A percentile compares a stretch with the other conserved stretches of the same genome.
phyloP scores from a whole-genome alignment of 257 asterid genomes.

The Galeopsis tetrahit region DNA sequence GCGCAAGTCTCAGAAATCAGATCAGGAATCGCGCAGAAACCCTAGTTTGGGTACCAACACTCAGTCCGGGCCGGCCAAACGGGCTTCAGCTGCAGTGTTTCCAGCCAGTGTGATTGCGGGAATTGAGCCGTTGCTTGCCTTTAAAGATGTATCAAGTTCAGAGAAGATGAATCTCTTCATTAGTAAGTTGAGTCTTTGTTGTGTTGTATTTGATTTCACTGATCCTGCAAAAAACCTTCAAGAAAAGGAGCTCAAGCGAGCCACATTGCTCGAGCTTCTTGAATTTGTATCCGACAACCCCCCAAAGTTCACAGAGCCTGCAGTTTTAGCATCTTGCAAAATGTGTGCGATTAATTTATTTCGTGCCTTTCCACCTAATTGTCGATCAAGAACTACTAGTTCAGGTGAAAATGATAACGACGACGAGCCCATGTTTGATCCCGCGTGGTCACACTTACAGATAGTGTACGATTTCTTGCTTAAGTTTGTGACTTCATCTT shows the following conservation, averaged over 20 bases:
- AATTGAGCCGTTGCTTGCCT: constrained; percentile 83
- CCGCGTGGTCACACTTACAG: constrained; percentile 86
- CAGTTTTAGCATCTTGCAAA: constrained; percentile 73
- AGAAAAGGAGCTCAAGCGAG: constrained; percentile 74
- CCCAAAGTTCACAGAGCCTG: constrained; percentile 66
- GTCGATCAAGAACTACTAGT: constrained; percentile 38
- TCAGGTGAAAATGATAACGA: constrained; percentile 60
- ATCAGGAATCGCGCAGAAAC: constrained; percentile 46
- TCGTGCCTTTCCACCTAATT: constrained; percentile 70
- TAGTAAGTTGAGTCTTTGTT: constrained; percentile 86
- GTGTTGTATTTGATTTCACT: constrained; percentile 78
- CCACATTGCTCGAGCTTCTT: constrained; percentile 75
- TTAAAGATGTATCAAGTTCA: constrained; percentile 70
- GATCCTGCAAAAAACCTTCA: constrained; percentile 56
- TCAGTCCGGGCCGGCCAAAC: constrained; percentile 36
- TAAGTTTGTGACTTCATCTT: constrained; percentile 65
- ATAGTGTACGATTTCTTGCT: constrained; percentile 76
- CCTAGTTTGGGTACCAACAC: constrained; percentile 39
- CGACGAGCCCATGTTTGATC: constrained; percentile 78
- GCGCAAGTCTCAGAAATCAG: constrained; percentile 57
- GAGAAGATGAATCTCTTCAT: constrained; percentile 81
- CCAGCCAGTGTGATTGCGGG: constrained; percentile 72
- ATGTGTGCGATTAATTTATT: constrained; percentile 81
- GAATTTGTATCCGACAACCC: constrained; percentile 72
- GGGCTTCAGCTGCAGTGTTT: constrained; percentile 65